Evolutionary conservation across 257 asterid genomes (phyloP), one percentile per base, ranked within the genome.

Genomic region (Penstemon eatonii): DNA sequence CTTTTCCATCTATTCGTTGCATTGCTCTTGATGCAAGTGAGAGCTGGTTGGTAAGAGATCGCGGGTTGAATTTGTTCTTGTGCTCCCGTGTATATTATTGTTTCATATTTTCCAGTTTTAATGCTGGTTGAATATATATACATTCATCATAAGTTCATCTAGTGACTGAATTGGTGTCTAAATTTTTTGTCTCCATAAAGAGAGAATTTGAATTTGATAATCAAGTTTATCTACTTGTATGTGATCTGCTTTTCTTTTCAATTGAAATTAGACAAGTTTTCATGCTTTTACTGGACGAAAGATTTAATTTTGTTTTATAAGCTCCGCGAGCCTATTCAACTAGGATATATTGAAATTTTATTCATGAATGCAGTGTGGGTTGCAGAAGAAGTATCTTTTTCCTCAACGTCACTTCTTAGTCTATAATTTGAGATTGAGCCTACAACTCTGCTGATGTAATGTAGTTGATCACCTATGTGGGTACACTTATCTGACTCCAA

Each of bases 21-120:
- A 84, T 93, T 73, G 88, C 96, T 54, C 86, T 93, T 64, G 97
- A 93, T 84, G 83, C 89, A 61, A 90, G 95, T 71, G 96, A 93
- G 86, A 93, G 92, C 86, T 93, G 99, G 99, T 80, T 93, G 97
- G 99, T 93, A 86, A 84, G 96, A 59, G 47, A 70, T 60, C 41
- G 57, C 63, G 47, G 36, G 5, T 68, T 42, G 52, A 63, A 72
- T 49, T 70, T 56, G 41, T 54, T 18, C 10, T 42, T 65, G 40
- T 53, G 40, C 67, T 44, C 49, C 36, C 11, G 25, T 13, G 11
- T 56, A 40, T 65, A 39, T 60, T 8, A 6, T 50, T 47, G 54
- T 49, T 55, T 53, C 6, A 5, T 3, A 8, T n/a, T 19, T 46
- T 67, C 38, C 25, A 44, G 68, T 58, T 33, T 57, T 54, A 40